Base-by-base conservation (phyloP, 1,284 basidiomycete species). In the Fomitopsis schrenkii region DNA sequence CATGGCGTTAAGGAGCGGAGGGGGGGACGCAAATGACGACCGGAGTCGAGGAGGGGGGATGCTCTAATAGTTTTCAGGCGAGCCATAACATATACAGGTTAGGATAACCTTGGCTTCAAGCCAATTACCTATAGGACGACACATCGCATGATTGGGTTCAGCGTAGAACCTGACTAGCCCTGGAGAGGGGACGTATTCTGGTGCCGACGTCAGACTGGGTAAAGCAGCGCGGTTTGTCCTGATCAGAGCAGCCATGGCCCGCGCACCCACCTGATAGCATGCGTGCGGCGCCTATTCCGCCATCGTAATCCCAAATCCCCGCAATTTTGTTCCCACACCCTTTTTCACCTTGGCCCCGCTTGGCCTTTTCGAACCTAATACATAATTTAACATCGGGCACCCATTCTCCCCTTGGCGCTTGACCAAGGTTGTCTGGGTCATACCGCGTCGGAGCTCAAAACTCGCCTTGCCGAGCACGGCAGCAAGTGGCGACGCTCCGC, bases 1-100 rank as follows among this genome's bases (percentile, higher is more conserved):
- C 58, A 62, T 58, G 56, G 45, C 40, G 52, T 71, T 65, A 76
- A 73, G 66, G 75, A 66, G 61, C 57, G 62, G 36, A 26, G 35
- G 42, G 40, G n/a, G 52, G 57, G 8, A 44, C 53, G 59, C 63
- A 42, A n/a, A 50, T 12, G 35, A 26, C 30, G 40, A 26, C 44
- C 22, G 22, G 30, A 10, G 52, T 22, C 42, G 42, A 28, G 52
- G 35, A n/a, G 2, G 52, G 35, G 35, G 17, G 9, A 19, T 28
- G 52, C 35, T 54, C 35, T 54, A 54, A 38, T 57, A 52, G 59
- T 53, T 52, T 44, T 6, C 22, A 3, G 17, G 41, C 26, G 28
- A 35, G n/a, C 59, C 36, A 56, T 53, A 38, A 61, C 60, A 33
- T 17, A 30, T 30, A 2, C 30, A 33, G 30, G 30, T 33, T 33